Evolutionary conservation across 2,329 filamentous ascomycete genomes (phyloP).

Genomic region (Ophiostoma sp.): DNA sequence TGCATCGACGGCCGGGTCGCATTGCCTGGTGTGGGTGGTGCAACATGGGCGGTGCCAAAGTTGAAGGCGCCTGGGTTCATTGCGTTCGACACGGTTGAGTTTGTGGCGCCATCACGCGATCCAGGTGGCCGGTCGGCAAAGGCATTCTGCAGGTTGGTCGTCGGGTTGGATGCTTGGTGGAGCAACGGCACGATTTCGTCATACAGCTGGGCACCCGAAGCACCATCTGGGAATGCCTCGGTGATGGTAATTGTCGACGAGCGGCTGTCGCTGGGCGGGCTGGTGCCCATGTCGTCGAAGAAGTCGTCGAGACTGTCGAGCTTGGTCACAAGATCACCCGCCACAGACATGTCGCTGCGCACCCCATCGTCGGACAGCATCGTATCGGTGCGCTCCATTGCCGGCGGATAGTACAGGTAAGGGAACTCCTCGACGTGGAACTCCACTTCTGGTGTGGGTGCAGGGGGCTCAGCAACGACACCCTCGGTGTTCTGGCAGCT

Average conservation of each 20-base stretch:
- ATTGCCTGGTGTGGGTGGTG: constrained; percentile 28
- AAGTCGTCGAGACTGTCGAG: constrained; percentile 79
- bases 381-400: constrained; percentile 72
- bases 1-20: constrained; percentile 68
- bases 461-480: constrained; percentile 44
- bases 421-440: constrained; percentile 89
- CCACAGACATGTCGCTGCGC: constrained; percentile 62
- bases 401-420: constrained; percentile 72
- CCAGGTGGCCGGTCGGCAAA: constrained; percentile 72
- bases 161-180: constrained; percentile 78
- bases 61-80: constrained; percentile 64
- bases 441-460: constrained; percentile 81
- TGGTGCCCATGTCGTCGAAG: constrained; percentile 67
- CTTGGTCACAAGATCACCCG: constrained; percentile 76
- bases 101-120: constrained; percentile 56
- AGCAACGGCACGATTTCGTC: constrained; percentile 90
- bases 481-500: constrained; percentile 68
- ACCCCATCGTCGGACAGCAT: constrained; percentile 83
- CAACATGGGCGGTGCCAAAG: constrained; percentile 18
- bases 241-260: constrained; percentile 62
- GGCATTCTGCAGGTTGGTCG: constrained; percentile 81
- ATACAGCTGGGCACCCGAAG: constrained; percentile 78
- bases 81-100: constrained; percentile 46
- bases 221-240: constrained; percentile 64
- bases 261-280: constrained; percentile 61